phyloP scores from a whole-genome alignment of 768 basidiomycete genomes.

The Coprinopsis sp. region DNA sequence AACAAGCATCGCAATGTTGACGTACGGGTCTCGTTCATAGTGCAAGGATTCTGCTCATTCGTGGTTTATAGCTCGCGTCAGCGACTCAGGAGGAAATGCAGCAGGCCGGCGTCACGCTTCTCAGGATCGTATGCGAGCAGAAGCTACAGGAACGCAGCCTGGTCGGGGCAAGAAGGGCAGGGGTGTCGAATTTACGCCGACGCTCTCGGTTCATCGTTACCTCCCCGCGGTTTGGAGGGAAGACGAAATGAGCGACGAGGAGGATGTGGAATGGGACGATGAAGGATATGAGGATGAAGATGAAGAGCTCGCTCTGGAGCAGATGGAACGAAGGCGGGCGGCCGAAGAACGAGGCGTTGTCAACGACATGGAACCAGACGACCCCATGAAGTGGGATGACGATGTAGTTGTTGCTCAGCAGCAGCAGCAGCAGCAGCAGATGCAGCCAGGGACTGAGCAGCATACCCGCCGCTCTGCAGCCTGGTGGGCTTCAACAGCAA shows the following conservation, averaged over 20 bases:
- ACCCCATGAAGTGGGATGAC: constrained; percentile 89
- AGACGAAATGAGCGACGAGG: constrained; percentile 64
- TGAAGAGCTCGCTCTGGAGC: constrained; percentile 53
- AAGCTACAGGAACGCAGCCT: constrained; percentile 49
- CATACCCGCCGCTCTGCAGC: constrained; percentile 32
- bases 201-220: constrained; percentile 66
- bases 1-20: constrained; percentile 98
- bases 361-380: constrained; percentile 63
- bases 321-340: constrained; percentile 31
- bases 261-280: constrained; percentile 62
- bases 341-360: constrained; percentile 19
- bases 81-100: constrained; percentile 69
- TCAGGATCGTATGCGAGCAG: constrained; percentile 50
- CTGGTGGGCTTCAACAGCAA: constrained; percentile 29
- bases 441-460: constrained; percentile 15
- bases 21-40: constrained; percentile 42
- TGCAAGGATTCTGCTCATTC: constrained; percentile 8
- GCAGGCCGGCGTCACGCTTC: constrained; percentile 45
- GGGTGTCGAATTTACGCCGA: constrained; percentile 68
- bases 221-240: constrained; percentile 82
- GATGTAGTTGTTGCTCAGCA: constrained; percentile 41
- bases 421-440: constrained; percentile 25
- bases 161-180: constrained; percentile 34
- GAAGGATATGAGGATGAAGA: constrained; percentile 71
- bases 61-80: constrained; percentile 53